These are phyloP conservation scores for Hypoxylon lienhwacheense DNA, from an alignment of 495 filamentous ascomycete species.

Conservation along the genomic window DNA sequence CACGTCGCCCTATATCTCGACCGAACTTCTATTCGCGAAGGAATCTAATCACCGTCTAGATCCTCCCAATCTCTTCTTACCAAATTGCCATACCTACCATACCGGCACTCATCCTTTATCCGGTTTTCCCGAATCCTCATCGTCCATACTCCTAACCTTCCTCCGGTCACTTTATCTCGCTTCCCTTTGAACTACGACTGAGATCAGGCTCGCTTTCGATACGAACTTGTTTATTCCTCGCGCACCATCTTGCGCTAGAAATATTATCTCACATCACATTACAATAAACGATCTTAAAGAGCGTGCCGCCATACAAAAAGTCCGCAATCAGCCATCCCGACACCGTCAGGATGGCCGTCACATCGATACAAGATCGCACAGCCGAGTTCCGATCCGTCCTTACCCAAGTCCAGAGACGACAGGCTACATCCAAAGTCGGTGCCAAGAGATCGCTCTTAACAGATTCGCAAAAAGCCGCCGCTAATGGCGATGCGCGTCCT, in stretches of 20 bases:
- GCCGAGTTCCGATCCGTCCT: conserved; percentile 91
- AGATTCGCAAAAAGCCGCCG: conserved; percentile 67
- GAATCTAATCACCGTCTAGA: conserved; percentile 16
- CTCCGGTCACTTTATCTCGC: no score
- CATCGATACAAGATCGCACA: conserved; percentile 94
- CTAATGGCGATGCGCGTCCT: conserved; percentile 63
- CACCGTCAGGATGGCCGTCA: conserved; percentile 50
- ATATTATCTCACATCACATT: no score
- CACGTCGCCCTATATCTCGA: no score
- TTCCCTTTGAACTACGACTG: no score
- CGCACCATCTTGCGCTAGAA: no score
- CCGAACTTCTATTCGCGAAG: no score
- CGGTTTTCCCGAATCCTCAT: conserved; percentile 24
- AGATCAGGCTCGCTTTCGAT: no score
- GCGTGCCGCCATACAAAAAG: background rate
- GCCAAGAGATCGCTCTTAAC: conserved; percentile 81
- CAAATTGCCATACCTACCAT: no score
- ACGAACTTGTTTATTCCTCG: no score
- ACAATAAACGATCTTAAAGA: no score
- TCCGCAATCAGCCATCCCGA: conserved; percentile 15
- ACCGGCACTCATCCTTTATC: conserved; percentile 14
- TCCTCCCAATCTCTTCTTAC: conserved; percentile 1
- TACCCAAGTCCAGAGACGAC: conserved; percentile 74
- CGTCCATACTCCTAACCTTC: no score
- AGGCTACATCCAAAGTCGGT: conserved; percentile 68